These are phyloP conservation scores for Senna tora DNA, from an alignment of 306 rosid genomes.

Conservation along the genomic window DNA sequence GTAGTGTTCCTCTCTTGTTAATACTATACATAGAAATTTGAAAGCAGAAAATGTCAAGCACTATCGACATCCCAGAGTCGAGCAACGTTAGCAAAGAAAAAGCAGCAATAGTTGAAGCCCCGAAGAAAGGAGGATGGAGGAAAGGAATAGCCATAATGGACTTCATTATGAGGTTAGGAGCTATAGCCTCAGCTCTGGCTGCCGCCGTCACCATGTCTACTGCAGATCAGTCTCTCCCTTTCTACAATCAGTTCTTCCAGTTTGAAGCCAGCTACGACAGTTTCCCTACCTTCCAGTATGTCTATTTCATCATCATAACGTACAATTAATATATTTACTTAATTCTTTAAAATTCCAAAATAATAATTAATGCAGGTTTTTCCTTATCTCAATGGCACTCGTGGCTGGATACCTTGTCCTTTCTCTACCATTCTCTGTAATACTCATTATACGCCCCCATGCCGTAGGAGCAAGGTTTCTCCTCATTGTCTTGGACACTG, in stretches of 20 bases:
- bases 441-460: conserved; percentile 71
- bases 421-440: conserved; percentile 75
- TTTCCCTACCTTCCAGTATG: conserved; percentile 76
- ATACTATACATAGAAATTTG: too few species aligned
- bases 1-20: too few species aligned
- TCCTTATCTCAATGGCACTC: conserved; percentile 66
- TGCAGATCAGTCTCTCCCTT: conserved; percentile 79
- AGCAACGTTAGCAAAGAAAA: conserved; percentile 52
- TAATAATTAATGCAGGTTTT: conserved; percentile 63
- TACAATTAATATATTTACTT: too few species aligned
- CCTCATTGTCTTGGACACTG: conserved; percentile 70
- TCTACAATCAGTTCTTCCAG: conserved; percentile 91
- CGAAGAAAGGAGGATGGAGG: conserved; percentile 52
- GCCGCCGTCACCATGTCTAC: conserved; percentile 85
- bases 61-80: conserved; percentile 59
- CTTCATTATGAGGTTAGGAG: conserved; percentile 76
- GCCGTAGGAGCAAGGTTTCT: conserved; percentile 64
- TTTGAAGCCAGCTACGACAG: conserved; percentile 84
- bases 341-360: not conserved
- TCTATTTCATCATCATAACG: too few species aligned
- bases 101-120: conserved; percentile 32
- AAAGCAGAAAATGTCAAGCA: conserved; percentile 50
- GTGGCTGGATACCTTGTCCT: conserved; percentile 77
- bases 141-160: conserved; percentile 70
- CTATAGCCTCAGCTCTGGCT: conserved; percentile 56